A percentile compares a stretch with the other conserved stretches of the same genome.
Conservation (phyloP, 2,329 filamentous ascomycete genomes). For the Exserohilum rostratum region DNA sequence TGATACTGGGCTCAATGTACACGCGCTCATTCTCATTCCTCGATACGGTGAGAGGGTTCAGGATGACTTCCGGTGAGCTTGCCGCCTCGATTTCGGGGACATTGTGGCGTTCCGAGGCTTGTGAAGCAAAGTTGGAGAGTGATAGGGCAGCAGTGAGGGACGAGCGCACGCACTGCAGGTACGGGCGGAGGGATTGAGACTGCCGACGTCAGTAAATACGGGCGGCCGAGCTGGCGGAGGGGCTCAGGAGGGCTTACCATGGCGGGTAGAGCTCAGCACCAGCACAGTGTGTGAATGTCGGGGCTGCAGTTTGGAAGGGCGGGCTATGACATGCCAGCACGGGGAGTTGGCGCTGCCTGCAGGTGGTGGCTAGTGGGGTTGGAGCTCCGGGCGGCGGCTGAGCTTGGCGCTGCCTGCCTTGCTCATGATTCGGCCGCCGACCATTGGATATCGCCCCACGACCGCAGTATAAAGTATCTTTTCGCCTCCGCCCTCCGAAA, state of each 20-base stretch:
- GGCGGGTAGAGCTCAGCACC: conserved; percentile 22
- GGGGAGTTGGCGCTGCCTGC: conserved; percentile 32
- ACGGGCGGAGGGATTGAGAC: conserved; percentile 97
- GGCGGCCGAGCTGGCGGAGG: neutral
- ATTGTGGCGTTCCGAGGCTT: conserved; percentile 95
- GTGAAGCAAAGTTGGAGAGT: conserved; percentile 95
- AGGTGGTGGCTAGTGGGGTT: conserved; percentile 32
- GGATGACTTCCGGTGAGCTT: conserved; percentile 88
- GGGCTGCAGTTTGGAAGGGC: conserved; percentile 22
- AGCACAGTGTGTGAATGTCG: conserved; percentile 24
- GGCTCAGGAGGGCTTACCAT: conserved; percentile 33
- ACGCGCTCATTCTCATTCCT: conserved; percentile 98
- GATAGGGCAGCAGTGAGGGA: conserved; percentile 93
- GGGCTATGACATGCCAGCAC: conserved; percentile 42
- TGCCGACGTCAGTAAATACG: conserved; percentile 45
- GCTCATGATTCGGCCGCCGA: conserved; percentile 37
- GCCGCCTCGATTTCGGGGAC: conserved; percentile 95
- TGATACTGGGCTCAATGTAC: conserved; percentile 93
- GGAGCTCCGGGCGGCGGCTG: conserved; percentile 30
- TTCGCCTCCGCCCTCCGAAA: conserved; percentile 14
- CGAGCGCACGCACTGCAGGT: conserved; percentile 93
- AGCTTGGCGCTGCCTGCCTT: conserved; percentile 27
- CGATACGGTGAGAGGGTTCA: conserved; percentile 88
- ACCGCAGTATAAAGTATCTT: conserved; percentile 23
- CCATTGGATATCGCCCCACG: conserved; percentile 40